Conservation (phyloP, 257 asterid species). For the Linaria vulgaris region DNA sequence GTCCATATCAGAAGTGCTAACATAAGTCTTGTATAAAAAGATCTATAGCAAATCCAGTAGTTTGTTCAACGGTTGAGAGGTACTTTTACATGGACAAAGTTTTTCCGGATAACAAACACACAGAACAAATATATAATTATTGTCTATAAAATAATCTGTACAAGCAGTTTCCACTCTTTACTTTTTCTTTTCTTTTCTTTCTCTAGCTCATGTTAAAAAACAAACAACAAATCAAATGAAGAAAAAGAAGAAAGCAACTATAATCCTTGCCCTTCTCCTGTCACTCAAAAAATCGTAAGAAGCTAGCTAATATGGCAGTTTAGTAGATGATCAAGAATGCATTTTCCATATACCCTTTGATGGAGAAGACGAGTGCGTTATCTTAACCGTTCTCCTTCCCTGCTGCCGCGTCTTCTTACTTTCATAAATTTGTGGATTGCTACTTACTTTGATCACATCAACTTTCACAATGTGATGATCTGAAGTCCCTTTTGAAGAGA, state of each 20-base stretch:
- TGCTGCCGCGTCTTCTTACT: slow-evolving; percentile 36
- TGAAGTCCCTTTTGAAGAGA: slow-evolving; percentile 93
- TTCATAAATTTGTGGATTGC: slow-evolving; percentile 27
- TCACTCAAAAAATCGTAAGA: slow-evolving; percentile 4
- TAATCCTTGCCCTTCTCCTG: slow-evolving; percentile 4
- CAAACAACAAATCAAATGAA: background rate
- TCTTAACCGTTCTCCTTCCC: slow-evolving; percentile 53
- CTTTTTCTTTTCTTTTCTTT: slow-evolving; percentile 7
- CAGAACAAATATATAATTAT: background rate
- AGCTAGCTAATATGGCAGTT: background rate
- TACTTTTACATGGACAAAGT: no score
- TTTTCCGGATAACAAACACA: no score
- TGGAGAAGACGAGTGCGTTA: slow-evolving; percentile 55
- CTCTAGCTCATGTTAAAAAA: slow-evolving; percentile 11
- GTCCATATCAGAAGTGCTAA: no score
- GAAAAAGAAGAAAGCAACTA: slow-evolving; percentile 10
- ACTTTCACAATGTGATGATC: slow-evolving; percentile 97
- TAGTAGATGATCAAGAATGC: slow-evolving; percentile 32
- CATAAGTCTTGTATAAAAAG: no score
- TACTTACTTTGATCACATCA: slow-evolving; percentile 55
- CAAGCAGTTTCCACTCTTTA: slow-evolving; percentile 25
- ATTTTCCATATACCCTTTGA: slow-evolving; percentile 71
- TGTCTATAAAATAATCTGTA: slow-evolving; percentile 31
- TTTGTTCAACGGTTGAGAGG: no score
- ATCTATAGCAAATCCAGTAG: no score